Conservation (phyloP, 768 basidiomycete species). For the Termitomyces sp. region DNA sequence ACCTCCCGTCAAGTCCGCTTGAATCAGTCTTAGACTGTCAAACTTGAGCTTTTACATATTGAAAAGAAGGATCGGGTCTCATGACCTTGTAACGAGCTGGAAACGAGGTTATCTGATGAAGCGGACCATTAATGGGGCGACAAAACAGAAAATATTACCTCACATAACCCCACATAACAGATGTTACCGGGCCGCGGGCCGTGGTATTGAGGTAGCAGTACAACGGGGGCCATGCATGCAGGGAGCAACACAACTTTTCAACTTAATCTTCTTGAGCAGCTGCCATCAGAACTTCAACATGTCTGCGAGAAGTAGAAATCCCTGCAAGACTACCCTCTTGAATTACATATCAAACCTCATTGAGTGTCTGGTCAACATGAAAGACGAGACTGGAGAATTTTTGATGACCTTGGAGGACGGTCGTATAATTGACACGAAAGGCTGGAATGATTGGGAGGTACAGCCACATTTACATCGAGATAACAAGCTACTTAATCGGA, state of each 20-base stretch:
- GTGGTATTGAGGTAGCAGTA: not conserved
- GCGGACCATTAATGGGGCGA: not conserved
- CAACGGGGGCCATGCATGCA: too few species aligned
- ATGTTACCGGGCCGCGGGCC: constrained; percentile 12
- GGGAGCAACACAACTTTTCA: not conserved
- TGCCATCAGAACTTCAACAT: constrained; percentile 12
- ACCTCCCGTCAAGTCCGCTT: not conserved
- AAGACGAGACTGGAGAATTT: constrained; percentile 47
- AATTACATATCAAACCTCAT: constrained; percentile 30
- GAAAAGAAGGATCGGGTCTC: not conserved
- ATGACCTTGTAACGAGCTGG: constrained; percentile 13
- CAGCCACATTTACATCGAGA: not conserved
- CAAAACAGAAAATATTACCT: not conserved
- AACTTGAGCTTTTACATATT: constrained; percentile 11
- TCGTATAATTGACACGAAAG: constrained; percentile 50
- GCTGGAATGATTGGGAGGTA: constrained; percentile 54
- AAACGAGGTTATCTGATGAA: not conserved
- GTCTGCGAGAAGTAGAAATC: constrained; percentile 27
- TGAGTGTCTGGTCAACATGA: constrained; percentile 42
- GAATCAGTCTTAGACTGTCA: not conserved
- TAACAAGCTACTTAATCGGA: not conserved
- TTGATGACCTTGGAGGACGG: constrained; percentile 43
- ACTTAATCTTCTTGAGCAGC: not conserved
- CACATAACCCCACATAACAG: not conserved
- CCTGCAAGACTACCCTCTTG: constrained; percentile 19